A percentile compares a stretch with the other conserved stretches of the same genome.
phyloP scores from a whole-genome alignment of 768 basidiomycete species.

The Macrolepiota albuminosa region DNA sequence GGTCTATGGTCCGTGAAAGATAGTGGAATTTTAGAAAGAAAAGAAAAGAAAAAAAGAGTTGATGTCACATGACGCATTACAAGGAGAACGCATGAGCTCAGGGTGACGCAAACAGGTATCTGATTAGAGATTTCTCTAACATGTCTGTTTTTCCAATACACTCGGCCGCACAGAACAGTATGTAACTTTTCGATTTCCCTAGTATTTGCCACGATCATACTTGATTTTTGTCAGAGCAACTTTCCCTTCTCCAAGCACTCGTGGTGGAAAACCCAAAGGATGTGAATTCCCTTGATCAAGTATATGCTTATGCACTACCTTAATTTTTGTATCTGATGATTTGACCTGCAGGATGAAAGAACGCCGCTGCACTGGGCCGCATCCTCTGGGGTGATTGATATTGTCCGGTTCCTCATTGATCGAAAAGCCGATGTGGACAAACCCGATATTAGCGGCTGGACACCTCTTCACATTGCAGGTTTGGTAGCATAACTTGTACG shows the following conservation, averaged over 20 bases:
- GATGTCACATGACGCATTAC: conserved; percentile 6
- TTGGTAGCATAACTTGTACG: conserved; percentile 4
- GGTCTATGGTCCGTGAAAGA: too few relatives aligned
- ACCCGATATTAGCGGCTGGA: conserved; percentile 67
- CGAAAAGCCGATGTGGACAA: conserved; percentile 66
- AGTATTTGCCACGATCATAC: background rate
- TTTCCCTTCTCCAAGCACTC: conserved; percentile 63
- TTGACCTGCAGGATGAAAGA: conserved; percentile 55
- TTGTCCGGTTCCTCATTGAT: conserved; percentile 63
- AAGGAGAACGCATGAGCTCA: conserved; percentile 2
- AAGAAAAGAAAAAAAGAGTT: background rate
- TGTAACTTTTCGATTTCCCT: conserved; percentile 10
- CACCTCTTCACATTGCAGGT: conserved; percentile 79
- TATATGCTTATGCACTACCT: conserved; percentile 24
- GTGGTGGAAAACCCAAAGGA: conserved; percentile 56
- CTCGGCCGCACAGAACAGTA: conserved; percentile 67
- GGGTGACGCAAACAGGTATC: background rate
- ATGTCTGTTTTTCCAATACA: conserved; percentile 45
- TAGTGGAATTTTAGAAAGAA: too few relatives aligned
- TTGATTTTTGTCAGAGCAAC: conserved; percentile 47
- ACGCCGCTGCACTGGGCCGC: conserved; percentile 88
- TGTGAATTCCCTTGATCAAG: conserved; percentile 59
- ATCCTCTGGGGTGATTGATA: conserved; percentile 65
- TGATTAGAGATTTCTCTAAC: background rate
- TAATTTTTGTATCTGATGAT: background rate